A percentile compares a stretch with the other conserved stretches of the same genome.
These are phyloP conservation scores for Cladorrhinum samala DNA, from an alignment of 495 filamentous ascomycete species.

Conservation along the genomic window DNA sequence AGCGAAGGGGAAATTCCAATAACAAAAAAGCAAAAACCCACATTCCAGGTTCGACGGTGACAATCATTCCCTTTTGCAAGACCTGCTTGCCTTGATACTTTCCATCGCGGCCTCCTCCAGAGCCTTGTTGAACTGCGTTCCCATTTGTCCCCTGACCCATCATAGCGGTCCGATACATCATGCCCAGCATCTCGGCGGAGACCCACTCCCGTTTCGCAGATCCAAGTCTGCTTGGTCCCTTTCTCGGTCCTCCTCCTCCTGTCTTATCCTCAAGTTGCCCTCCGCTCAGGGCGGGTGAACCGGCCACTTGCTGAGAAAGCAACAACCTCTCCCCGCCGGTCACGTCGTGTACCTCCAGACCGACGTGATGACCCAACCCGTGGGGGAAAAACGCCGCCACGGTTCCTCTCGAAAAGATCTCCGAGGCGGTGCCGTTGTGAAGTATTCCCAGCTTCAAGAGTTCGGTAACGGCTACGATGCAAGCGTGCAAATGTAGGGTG, in stretches of 20 bases:
- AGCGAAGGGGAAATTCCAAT: background rate
- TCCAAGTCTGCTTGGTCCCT: background rate
- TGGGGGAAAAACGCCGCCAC: conserved; percentile 84
- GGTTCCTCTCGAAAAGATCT: conserved; percentile 62
- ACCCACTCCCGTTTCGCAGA: conserved; percentile 23
- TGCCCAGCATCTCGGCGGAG: conserved; percentile 11
- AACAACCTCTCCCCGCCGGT: conserved; percentile 24
- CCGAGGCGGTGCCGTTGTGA: conserved; percentile 49
- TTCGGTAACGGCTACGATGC: conserved; percentile 63
- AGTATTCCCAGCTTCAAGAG: conserved; percentile 65
- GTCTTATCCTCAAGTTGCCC: background rate
- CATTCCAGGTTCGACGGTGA: conserved; percentile 86
- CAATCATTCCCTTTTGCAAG: conserved; percentile 65
- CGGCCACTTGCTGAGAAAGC: background rate
- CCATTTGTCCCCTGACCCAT: background rate
- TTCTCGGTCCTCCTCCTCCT: conserved; percentile 1
- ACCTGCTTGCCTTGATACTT: conserved; percentile 20
- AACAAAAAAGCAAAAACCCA: conserved; percentile 25
- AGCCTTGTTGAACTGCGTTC: background rate
- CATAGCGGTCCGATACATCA: conserved; percentile 19
- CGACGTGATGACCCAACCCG: conserved; percentile 82
- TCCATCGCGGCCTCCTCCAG: background rate
- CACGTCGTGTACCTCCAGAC: conserved; percentile 86
- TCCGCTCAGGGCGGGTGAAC: background rate
- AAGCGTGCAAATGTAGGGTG: conserved; percentile 64